Base-by-base conservation (phyloP, 2,329 filamentous ascomycete species). In the Cladosporium colombiae region DNA sequence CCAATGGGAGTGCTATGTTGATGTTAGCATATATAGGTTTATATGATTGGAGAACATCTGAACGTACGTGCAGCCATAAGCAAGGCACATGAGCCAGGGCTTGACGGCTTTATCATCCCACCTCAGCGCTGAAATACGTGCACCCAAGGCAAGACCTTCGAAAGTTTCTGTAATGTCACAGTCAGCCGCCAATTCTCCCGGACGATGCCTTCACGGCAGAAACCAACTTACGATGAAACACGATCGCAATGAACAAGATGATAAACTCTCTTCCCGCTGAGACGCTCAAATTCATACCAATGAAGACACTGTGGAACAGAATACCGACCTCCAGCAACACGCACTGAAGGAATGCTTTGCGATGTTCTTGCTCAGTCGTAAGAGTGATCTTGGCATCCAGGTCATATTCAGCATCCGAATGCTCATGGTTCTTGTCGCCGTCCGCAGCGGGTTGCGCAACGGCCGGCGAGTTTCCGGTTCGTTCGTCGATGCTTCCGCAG, bases 231-330 rank as follows among this genome's bases (percentile, higher is more conserved):
- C 55, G 88, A 72, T 90, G 88, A 79, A 90, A 90, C 16, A 88
- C 78, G 62, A 90, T 90, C 65, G 88, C 88, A 55, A 89, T 78
- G 18, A 90, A 80, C 3, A 90, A 81, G 37, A 90, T 80, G 62
- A 88, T 76, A 73, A 89, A 89, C 5, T 86, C 86, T 8, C 78
- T 78, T 1, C 89, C 85, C 1, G 84, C 83, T 11, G 88, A 88
- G 67, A 90, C 88, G 37, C 86, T 88, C 37, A 91, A 78, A 0
- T 88, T 89, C 83, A 90, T 89, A 64, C 88, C 88, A 56, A 90
- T 88, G 74, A 91, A 90, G 57, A 92, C 84, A 64, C 87, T 90
- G 77, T 92, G 89, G 74, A 91, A 92, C 2, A 92, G 80, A 68
- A 92, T 92, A 65, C 89, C 89, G 62, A 89, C 87, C 74, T 92